These are phyloP conservation scores for Bolboschoenus planiculmis DNA, from an alignment of 176 grass and related monocot species.

Conservation along the genomic window DNA sequence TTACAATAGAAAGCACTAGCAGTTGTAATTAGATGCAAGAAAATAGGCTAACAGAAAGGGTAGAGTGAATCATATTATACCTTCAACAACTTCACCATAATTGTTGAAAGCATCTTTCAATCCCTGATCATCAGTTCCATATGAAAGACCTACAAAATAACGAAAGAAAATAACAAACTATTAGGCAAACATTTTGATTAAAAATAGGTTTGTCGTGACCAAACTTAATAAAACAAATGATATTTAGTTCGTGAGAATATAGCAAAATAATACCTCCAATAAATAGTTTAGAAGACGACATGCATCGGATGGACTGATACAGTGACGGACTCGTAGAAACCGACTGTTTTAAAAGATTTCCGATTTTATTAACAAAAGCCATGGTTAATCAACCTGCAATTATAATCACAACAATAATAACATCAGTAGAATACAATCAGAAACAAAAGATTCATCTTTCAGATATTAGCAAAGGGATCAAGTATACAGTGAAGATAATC, in stretches of 20 bases:
- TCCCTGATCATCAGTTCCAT: slow-evolving; percentile 56
- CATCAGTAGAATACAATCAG: neutral
- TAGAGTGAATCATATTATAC: slow-evolving; percentile 26
- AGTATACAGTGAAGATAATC: neutral
- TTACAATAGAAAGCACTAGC: neutral
- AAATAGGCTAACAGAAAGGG: neutral
- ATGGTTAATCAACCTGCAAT: slow-evolving; percentile 26
- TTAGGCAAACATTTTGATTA: neutral
- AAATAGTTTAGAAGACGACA: slow-evolving; percentile 91
- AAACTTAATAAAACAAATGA: neutral
- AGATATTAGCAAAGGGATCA: neutral
- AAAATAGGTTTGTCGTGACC: neutral
- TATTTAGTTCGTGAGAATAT: neutral
- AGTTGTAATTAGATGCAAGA: neutral
- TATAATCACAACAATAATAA: neutral
- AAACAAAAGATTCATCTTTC: neutral
- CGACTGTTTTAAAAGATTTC: slow-evolving; percentile 41
- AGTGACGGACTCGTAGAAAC: slow-evolving; percentile 39
- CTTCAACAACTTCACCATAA: slow-evolving; percentile 80
- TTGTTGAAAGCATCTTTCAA: slow-evolving; percentile 53
- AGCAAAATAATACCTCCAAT: slow-evolving; percentile 46
- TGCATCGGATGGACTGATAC: slow-evolving; percentile 67
- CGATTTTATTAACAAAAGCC: slow-evolving; percentile 61
- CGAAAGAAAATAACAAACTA: neutral
- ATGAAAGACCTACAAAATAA: slow-evolving; percentile 51